Evolutionary conservation across 176 grass and related monocot species (phyloP).

Genomic region (Triticum turgidum): DNA sequence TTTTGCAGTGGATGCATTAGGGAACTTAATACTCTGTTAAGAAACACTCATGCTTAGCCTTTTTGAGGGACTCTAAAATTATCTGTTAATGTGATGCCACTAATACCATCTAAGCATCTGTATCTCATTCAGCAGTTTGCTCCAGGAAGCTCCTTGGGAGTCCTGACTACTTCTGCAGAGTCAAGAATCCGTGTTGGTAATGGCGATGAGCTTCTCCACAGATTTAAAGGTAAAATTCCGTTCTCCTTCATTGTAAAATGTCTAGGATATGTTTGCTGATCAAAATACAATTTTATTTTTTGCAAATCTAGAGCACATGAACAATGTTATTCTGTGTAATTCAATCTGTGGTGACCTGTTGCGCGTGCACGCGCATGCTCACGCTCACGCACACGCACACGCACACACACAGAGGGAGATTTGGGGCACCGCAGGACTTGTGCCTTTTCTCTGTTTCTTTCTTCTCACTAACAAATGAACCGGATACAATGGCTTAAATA

Average conservation of each 20-base stretch:
- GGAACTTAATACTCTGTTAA: neutral
- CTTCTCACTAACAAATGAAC: too few species aligned
- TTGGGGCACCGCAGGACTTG: too few species aligned
- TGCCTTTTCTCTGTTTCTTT: too few species aligned
- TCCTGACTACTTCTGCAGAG: conserved; percentile 86
- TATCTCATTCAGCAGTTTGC: conserved; percentile 59
- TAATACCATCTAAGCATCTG: conserved; percentile 6
- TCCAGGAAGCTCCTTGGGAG: conserved; percentile 78
- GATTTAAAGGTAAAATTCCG: conserved; percentile 65
- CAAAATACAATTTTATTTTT: neutral
- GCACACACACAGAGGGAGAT: too few species aligned
- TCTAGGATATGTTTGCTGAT: neutral
- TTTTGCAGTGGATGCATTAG: neutral
- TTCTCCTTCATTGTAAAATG: neutral
- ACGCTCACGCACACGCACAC: too few species aligned
- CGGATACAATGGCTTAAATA: too few species aligned
- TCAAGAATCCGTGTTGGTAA: conserved; percentile 89
- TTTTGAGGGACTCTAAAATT: neutral
- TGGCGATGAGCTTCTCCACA: conserved; percentile 73
- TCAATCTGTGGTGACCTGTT: neutral
- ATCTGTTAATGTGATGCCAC: conserved; percentile 6
- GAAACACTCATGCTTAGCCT: neutral
- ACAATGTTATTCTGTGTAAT: neutral
- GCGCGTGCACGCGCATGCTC: too few species aligned
- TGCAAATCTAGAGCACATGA: neutral